A percentile compares a stretch with the other conserved stretches of the same genome.
Evolutionary conservation across 2,329 filamentous ascomycete genomes (phyloP).

Genomic region (Hypoxylon rubiginosum): DNA sequence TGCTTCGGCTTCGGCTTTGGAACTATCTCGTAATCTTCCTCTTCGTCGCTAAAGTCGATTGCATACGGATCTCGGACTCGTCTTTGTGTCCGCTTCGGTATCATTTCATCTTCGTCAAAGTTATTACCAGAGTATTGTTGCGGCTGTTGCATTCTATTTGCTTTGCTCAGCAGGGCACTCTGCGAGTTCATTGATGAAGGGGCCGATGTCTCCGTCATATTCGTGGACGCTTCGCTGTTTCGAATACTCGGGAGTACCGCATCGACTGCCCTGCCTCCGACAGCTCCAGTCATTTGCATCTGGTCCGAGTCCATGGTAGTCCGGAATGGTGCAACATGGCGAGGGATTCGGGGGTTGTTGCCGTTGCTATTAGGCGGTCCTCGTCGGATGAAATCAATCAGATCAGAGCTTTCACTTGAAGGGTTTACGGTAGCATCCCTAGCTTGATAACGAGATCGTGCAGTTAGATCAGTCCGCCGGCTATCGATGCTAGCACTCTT

Average conservation of each 20-base stretch:
- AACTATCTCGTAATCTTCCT: constrained; percentile 66
- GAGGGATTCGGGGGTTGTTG: constrained; percentile 79
- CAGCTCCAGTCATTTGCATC: constrained; percentile 62
- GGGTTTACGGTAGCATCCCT: constrained; percentile 76
- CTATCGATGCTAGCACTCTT: constrained; percentile 56
- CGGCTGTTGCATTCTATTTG: constrained; percentile 53
- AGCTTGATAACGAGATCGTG: constrained; percentile 72
- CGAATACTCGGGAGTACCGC: constrained; percentile 69
- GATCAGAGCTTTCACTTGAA: constrained; percentile 80
- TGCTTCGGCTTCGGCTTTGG: constrained; percentile 60
- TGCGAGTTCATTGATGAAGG: constrained; percentile 80
- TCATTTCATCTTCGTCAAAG: constrained; percentile 66
- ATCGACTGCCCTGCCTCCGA: constrained; percentile 70
- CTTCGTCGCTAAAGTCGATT: constrained; percentile 84
- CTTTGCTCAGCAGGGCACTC: constrained; percentile 73
- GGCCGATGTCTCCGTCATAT: constrained; percentile 70
- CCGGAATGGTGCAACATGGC: constrained; percentile 86
- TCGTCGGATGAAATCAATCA: constrained; percentile 95
- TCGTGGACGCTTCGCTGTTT: constrained; percentile 69
- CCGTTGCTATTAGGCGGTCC: constrained; percentile 76
- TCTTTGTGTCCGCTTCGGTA: constrained; percentile 80
- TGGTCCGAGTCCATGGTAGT: constrained; percentile 90
- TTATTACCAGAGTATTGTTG: constrained; percentile 53
- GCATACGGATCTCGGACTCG: constrained; percentile 91
- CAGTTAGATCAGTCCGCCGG: constrained; percentile 57